phyloP scores from a whole-genome alignment of 2,329 filamentous ascomycete species.

The Rhexocercosporidium sp. region DNA sequence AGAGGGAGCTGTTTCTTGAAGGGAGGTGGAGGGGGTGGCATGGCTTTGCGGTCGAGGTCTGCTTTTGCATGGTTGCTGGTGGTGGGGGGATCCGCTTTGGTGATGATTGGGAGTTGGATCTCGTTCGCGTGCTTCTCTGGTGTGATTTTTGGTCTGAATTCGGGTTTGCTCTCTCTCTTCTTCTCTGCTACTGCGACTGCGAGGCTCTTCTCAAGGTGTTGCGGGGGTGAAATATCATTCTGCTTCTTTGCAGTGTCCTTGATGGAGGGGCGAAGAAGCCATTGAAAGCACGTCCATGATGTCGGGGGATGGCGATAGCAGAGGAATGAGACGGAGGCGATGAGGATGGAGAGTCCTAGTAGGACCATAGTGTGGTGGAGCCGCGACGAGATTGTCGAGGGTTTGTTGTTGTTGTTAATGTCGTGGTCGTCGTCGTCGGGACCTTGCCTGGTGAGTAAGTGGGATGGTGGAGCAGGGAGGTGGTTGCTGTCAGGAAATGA shows the following conservation, averaged over 20 bases:
- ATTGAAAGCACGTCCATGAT: conserved; percentile 49
- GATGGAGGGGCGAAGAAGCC: conserved; percentile 32
- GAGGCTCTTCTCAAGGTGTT: conserved; percentile 4
- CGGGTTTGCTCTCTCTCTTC: not conserved
- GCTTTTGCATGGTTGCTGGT: conserved; percentile 22
- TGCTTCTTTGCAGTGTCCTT: conserved; percentile 20
- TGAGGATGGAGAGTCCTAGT: conserved; percentile 64
- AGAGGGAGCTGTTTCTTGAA: conserved; percentile 36
- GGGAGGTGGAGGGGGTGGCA: conserved; percentile 45
- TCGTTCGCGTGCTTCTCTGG: not conserved
- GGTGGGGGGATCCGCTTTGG: not conserved
- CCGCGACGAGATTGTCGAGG: conserved; percentile 3
- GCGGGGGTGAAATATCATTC: conserved; percentile 20
- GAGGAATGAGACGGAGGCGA: conserved; percentile 64
- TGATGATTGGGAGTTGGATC: not conserved
- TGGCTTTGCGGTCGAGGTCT: conserved; percentile 43
- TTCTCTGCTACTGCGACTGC: not conserved
- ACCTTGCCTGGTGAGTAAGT: not conserved
- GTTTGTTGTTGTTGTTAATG: no score
- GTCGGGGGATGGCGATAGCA: conserved; percentile 59
- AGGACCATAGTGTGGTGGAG: conserved; percentile 55
- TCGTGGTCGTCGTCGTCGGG: not conserved
- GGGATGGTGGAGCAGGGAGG: not conserved
- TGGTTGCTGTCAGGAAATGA: no score
- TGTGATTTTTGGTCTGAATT: not conserved